phyloP scores from a whole-genome alignment of 2,329 filamentous ascomycete species.

The Cordyceps cateniannulata region DNA sequence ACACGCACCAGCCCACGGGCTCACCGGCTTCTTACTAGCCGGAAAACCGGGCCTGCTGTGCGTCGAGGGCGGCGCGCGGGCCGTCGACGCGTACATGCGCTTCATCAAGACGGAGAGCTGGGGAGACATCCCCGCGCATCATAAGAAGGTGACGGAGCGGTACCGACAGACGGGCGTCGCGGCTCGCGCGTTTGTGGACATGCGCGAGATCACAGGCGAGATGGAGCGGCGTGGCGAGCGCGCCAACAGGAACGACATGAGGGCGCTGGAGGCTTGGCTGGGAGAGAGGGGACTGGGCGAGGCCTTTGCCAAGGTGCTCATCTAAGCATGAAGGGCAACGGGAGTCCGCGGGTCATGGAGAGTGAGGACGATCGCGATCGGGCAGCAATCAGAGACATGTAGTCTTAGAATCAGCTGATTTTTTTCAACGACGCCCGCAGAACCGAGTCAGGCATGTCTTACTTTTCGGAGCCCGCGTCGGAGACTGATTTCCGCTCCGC shows the following conservation, averaged over 20 bases:
- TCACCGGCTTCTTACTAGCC: conserved; percentile 54
- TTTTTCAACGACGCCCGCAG: not conserved
- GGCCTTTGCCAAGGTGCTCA: conserved; percentile 36
- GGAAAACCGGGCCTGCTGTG: conserved; percentile 53
- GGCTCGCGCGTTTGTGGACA: conserved; percentile 42
- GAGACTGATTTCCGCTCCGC: not conserved
- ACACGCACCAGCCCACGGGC: conserved; percentile 42
- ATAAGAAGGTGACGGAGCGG: conserved; percentile 56
- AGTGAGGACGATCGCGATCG: too few species aligned
- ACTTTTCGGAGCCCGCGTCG: not conserved
- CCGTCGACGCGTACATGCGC: conserved; percentile 53
- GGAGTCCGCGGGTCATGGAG: not conserved
- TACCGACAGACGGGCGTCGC: conserved; percentile 34
- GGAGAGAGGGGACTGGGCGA: conserved; percentile 36
- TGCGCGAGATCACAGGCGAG: conserved; percentile 50
- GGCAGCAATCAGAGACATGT: not conserved
- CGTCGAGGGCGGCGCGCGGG: conserved; percentile 39
- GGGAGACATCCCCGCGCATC: conserved; percentile 55
- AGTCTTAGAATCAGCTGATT: not conserved
- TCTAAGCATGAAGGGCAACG: conserved; percentile 17
- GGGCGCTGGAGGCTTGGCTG: conserved; percentile 44
- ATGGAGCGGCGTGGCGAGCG: conserved; percentile 41
- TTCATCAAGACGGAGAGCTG: conserved; percentile 59
- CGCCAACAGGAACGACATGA: conserved; percentile 47
- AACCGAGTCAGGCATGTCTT: not conserved